These are phyloP conservation scores for Coemansia asiatica DNA, from an alignment of 192 early-diverging fungal species.

Conservation along the genomic window DNA sequence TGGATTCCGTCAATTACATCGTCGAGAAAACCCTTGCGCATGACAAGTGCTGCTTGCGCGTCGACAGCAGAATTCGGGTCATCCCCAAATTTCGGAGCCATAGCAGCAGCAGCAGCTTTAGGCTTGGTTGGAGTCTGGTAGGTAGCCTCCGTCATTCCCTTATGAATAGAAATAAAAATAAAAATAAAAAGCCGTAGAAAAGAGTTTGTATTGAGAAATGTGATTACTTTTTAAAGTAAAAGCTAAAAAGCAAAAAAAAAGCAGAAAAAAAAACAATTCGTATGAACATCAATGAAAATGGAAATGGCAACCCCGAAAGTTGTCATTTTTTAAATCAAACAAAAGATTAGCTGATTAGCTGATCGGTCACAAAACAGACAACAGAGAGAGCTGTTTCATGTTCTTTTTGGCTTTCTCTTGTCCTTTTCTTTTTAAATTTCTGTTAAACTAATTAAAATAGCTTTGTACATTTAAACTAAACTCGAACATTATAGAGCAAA, in stretches of 20 bases:
- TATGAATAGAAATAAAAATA: slow-evolving; percentile 8
- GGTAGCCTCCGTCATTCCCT: not conserved
- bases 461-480: slow-evolving; percentile 6
- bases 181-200: slow-evolving; percentile 4
- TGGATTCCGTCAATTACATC: slow-evolving; percentile 55
- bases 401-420: not conserved
- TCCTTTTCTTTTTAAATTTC: not conserved
- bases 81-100: slow-evolving; percentile 27
- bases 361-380: no score
- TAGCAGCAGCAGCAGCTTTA: slow-evolving; percentile 10
- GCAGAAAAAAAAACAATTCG: no score
- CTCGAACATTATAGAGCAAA: not conserved
- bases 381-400: no score
- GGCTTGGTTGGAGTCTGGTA: not conserved
- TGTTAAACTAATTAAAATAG: not conserved
- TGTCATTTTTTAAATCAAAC: not conserved
- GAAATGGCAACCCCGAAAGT: no score
- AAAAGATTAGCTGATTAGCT: not conserved
- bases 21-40: slow-evolving; percentile 55
- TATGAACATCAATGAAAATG: no score
- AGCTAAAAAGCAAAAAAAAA: not conserved
- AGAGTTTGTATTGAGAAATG: no score
- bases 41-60: slow-evolving; percentile 47
- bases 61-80: slow-evolving; percentile 33
- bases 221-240: not conserved